Evolutionary conservation across 495 filamentous ascomycete species (phyloP), one percentile per base, ranked within the genome.

Genomic region (Corynascus novoguineensis): DNA sequence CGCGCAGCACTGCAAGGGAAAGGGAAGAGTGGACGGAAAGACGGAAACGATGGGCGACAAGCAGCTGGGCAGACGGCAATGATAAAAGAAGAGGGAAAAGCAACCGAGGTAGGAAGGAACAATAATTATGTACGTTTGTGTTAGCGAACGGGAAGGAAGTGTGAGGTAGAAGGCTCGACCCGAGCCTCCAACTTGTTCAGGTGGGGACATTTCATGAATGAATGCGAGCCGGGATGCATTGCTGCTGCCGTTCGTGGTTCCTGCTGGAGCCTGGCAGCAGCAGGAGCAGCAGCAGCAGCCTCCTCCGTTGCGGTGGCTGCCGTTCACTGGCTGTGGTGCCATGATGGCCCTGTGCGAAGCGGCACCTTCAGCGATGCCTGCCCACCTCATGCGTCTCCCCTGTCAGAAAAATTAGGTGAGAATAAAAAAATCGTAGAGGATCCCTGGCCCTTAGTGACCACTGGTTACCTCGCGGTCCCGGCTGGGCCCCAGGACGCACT

Each of bases 401-500:
- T 52, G 55, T 53, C 31, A 24, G 45, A 6, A 28, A 47, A n/a
- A n/a, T n/a, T n/a, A n/a, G n/a, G n/a, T n/a, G n/a, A n/a, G 34
- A 38, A 50, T 3, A 54, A 60, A 50, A 46, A 47, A 35, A 37
- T 28, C 32, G 19, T 31, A 17, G n/a, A 32, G 25, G 41, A 47
- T 41, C 50, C 50, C 50, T 52, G 37, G 34, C 32, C 17, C 19
- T 22, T 28, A n/a, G n/a, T n/a, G n/a, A n/a, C n/a, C n/a, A n/a
- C n/a, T n/a, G n/a, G n/a, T n/a, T n/a, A n/a, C 28, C 9, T 28
- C 22, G 22, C 41, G 47, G 46, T 50, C 55, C 48, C 48, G 52
- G 31, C 50, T 22, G 37, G 46, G 50, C 44, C 45, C 45, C n/a
- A n/a, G 35, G 55, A 61, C 65, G 65, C 65, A 66, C 58, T 63